Evolutionary conservation across 2,329 filamentous ascomycete species (phyloP), one percentile per base, ranked within the genome.

Genomic region (Penicillium freii): DNA sequence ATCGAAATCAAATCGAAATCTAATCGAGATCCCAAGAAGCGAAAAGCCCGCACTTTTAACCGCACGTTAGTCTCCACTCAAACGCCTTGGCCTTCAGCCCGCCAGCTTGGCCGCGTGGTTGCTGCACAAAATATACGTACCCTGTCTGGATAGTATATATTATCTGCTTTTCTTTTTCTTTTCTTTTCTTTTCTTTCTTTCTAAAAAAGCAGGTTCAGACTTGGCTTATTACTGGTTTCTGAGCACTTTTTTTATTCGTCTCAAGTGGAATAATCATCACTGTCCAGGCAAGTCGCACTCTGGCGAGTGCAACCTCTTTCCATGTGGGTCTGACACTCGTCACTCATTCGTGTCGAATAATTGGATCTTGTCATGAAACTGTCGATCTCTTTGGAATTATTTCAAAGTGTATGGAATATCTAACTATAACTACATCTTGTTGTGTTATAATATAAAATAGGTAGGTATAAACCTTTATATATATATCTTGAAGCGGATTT

Each of bases 291-390:
- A 4, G 31, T 36, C 38, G 25, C 6, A 19, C 44, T 51, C 31
- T 40, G 38, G 36, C 48, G 49, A 47, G n/a, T 56, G 43, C 54
- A 53, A 56, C 54, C 29, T 53, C 47, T 45, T 36, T 36, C 33
- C 8, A 40, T 46, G 54, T 56, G 54, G 54, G 49, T 53, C 49
- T 39, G 21, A 23, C 21, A 46, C n/a, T 56, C 42, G 49, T 53
- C 54, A 52, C 42, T 29, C 13, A 56, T 40, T 51, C 39, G 33
- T 27, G 34, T 38, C 23, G 11, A 38, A 17, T 15, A 46, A 46
- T 25, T 9, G n/a, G 13, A 49, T 34, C 19, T 51, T 27, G 39
- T 53, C 19, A 17, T 38, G 39, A 46, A 33, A 48, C 34, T 42
- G 36, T 47, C 43, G 33, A 56, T 52, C 40, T 21, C 9, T 17